Evolutionary conservation across 306 rosid species (phyloP), one percentile per base, ranked within the genome.

Genomic region (Lotus japonicus): DNA sequence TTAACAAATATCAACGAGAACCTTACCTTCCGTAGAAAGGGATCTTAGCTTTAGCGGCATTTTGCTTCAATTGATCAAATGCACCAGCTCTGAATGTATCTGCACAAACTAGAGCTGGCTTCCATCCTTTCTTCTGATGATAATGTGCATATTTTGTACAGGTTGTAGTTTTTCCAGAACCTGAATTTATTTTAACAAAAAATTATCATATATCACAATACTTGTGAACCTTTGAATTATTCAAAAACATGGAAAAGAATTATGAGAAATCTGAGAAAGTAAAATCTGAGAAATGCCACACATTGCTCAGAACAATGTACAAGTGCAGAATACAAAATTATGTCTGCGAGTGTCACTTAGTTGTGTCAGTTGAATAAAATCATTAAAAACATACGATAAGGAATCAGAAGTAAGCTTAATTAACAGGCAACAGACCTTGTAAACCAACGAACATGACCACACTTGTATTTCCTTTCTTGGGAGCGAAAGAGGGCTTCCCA

Each of bases 21-120:
- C n/a, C n/a, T n/a, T 84, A 92, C 96, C 97, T 94, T 74, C 97
- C 98, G 46, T 90, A 94, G 74, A 94, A 90, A 51, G 97, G 98
- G 77, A 94, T 88, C 78, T 94, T 90, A 12, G 96, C 95, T 84
- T 90, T 88, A n/a, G 91, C 88, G 0, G 97, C 96, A 71, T 92
- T 92, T 77, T 92, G 96, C 83, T 87, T 92, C 83, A 92, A 72
- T 77, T 92, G 98, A 84, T 89, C 98, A 86, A 92, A 92, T n/a
- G 98, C 98, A 77, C 97, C 98, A 56, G 98, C 98, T 77, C 98
- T 84, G 75, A 92, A 92, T 23, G 98, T 92, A 86, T 92, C 97
- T 0, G 98, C 97, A 71, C 98, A 89, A 19, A 92, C 98, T 52
- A 92, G 83, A 58, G 96, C 98, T 5, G 98, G 98, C 75, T 90